These are phyloP conservation scores for Elaeis guineensis DNA, from an alignment of 176 grass and related monocot species.

Conservation along the genomic window DNA sequence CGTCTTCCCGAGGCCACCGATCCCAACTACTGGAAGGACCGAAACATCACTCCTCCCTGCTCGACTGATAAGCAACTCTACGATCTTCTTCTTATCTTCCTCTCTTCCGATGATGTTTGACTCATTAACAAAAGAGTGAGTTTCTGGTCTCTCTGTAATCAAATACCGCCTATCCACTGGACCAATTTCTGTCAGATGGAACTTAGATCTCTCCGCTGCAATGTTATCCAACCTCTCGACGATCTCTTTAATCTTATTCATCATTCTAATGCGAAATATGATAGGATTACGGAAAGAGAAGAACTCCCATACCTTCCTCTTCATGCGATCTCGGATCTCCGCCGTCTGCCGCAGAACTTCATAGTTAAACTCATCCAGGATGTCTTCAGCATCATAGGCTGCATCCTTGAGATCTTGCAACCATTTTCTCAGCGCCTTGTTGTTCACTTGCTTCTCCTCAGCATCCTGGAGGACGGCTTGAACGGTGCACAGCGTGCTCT, in stretches of 20 bases:
- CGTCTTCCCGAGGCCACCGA: slow-evolving; percentile 43
- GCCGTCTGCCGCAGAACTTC: slow-evolving; percentile 17
- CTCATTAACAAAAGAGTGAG: slow-evolving; percentile 12
- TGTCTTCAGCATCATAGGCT: slow-evolving; percentile 27
- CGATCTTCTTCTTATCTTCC: neutral
- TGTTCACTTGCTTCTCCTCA: no score
- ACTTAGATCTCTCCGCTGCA: neutral
- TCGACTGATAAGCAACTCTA: slow-evolving; percentile 2
- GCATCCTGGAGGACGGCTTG: no score
- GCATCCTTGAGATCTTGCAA: slow-evolving; percentile 15
- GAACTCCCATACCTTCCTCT: neutral
- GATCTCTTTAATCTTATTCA: neutral
- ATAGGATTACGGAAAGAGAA: neutral
- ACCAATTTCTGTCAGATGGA: neutral
- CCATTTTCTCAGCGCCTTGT: slow-evolving; percentile 1
- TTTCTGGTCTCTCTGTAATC: neutral
- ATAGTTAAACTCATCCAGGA: slow-evolving; percentile 32
- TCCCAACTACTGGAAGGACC: slow-evolving; percentile 32
- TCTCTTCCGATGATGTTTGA: neutral
- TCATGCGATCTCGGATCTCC: neutral
- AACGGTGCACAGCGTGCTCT: no score
- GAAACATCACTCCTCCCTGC: neutral
- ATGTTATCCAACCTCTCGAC: neutral
- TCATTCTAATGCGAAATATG: neutral
- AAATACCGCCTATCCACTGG: no score